phyloP scores from a whole-genome alignment of 192 early-diverging fungal genomes.

The Backusella australiensis region DNA sequence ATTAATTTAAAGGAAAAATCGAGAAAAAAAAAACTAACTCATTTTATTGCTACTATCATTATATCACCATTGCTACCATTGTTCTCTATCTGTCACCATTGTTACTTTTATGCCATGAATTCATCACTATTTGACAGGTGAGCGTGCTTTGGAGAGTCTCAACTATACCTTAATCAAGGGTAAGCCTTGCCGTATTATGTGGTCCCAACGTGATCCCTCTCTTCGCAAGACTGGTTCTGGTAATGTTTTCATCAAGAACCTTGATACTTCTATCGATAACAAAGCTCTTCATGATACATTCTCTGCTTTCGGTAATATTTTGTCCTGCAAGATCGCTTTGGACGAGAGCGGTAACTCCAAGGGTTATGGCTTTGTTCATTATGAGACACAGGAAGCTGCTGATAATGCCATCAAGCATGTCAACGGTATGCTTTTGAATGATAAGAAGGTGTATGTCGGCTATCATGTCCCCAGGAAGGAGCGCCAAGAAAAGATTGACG shows the following conservation, averaged over 20 bases:
- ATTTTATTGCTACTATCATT: background rate
- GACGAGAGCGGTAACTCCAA: conserved; percentile 78
- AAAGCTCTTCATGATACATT: conserved; percentile 99
- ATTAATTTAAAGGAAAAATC: background rate
- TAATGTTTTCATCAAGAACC: conserved; percentile 99
- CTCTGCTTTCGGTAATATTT: conserved; percentile 93
- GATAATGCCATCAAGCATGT: conserved; percentile 95
- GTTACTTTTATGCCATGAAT: background rate
- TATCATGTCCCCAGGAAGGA: conserved; percentile 91
- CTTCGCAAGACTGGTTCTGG: conserved; percentile 87
- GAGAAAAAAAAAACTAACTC: conserved; percentile 1
- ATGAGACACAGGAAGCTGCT: conserved; percentile 92
- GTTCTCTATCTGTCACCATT: background rate
- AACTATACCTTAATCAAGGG: conserved; percentile 97
- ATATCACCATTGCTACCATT: background rate
- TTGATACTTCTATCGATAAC: conserved; percentile 96
- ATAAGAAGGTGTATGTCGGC: conserved; percentile 92
- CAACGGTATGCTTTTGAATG: conserved; percentile 99
- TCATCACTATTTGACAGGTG: conserved; percentile 43
- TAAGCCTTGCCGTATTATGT: conserved; percentile 98
- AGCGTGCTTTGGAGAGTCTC: conserved; percentile 88
- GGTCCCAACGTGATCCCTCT: conserved; percentile 97
- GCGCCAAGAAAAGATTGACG: conserved; percentile 87
- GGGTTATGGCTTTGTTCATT: conserved; percentile 99
- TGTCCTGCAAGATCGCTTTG: conserved; percentile 95